phyloP scores from a whole-genome alignment of 192 early-diverging fungal species.

The Lobosporangium transversale region DNA sequence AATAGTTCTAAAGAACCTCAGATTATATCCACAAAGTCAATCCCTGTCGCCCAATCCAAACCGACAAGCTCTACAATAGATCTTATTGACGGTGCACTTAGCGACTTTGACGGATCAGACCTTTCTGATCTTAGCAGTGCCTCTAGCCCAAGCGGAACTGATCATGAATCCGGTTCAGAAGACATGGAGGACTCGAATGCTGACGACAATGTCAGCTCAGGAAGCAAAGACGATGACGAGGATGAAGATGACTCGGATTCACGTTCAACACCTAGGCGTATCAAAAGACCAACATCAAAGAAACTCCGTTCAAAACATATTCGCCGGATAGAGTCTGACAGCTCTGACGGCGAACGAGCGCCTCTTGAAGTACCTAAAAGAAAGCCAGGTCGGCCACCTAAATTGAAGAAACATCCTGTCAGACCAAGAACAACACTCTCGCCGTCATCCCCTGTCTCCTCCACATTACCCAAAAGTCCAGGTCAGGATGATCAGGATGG shows the following conservation, averaged over 20 bases:
- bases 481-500: too few species aligned
- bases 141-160: conserved; percentile 28
- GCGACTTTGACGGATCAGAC: conserved; percentile 47
- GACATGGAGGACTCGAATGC: conserved; percentile 11
- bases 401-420: conserved; percentile 9
- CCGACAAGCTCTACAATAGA: conserved; percentile 5
- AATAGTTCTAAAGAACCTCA: too few species aligned
- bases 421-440: neutral
- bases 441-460: conserved; percentile 17
- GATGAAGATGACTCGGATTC: conserved; percentile 13
- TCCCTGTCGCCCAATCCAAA: neutral
- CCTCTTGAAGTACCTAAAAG: conserved; percentile 9
- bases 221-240: conserved; percentile 13
- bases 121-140: conserved; percentile 47
- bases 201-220: conserved; percentile 16
- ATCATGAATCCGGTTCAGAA: conserved; percentile 10
- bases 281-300: conserved; percentile 5
- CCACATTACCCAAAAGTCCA: conserved; percentile 8
- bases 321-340: conserved; percentile 42
- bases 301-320: conserved; percentile 13
- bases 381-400: conserved; percentile 36
- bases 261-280: conserved; percentile 4
- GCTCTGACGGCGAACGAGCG: conserved; percentile 23
- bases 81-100: conserved; percentile 28
- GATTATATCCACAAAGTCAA: too few species aligned